A percentile compares a stretch with the other conserved stretches of the same genome.
Conservation (phyloP, 768 basidiomycete genomes). For the Hemileccinum impolitum region DNA sequence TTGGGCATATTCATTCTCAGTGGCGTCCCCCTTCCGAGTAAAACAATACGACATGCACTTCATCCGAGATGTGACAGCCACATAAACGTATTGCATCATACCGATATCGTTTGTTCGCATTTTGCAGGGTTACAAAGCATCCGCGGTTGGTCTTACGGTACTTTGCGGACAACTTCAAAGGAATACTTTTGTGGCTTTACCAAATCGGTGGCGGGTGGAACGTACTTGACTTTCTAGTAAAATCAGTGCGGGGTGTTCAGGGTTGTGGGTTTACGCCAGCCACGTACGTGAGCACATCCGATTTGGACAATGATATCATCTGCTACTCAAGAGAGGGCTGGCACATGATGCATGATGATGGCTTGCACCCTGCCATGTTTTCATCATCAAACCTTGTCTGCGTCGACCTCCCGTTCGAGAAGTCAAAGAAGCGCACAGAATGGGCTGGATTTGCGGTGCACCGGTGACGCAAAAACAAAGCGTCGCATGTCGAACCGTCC, state of each 20-base stretch:
- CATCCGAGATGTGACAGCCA: background rate
- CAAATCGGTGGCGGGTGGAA: background rate
- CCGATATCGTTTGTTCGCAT: background rate
- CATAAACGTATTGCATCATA: background rate
- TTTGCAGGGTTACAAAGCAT: background rate
- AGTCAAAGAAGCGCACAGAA: background rate
- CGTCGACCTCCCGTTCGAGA: background rate
- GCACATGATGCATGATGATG: too few species aligned
- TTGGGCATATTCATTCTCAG: slow-evolving; percentile 5
- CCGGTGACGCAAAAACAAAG: too few species aligned
- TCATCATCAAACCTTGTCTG: background rate
- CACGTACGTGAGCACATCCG: background rate
- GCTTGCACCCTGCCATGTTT: too few species aligned
- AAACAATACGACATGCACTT: background rate
- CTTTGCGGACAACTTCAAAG: too few species aligned
- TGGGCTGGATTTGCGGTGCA: background rate
- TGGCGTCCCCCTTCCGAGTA: background rate
- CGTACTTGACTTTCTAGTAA: background rate
- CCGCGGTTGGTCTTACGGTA: too few species aligned
- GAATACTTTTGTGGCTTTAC: background rate
- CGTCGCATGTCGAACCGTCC: too few species aligned
- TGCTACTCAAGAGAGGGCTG: too few species aligned
- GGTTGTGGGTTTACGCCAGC: slow-evolving; percentile 1
- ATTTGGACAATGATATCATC: slow-evolving; percentile 1
- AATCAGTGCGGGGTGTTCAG: background rate